Evolutionary conservation across 305 asterid genomes (phyloP), one percentile per base, ranked within the genome.

Genomic region (Rubia tinctorum): DNA sequence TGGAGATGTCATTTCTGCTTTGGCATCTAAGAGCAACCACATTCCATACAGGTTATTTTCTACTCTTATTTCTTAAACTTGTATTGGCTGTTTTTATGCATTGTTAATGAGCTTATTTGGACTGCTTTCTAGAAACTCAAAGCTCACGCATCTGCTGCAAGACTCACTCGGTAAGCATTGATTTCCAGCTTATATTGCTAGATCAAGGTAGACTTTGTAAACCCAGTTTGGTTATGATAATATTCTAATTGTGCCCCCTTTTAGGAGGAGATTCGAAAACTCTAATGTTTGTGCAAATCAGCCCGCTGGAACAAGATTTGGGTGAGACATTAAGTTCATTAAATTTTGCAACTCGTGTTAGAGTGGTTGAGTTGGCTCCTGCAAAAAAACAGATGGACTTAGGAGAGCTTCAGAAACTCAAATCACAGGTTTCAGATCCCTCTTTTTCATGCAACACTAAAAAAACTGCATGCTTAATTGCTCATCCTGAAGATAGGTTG

Each of bases 21-120:
- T 95, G 66, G 99, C 99, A 70, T 90, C 88, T 80, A 95, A 90
- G 87, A 95, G 97, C 87, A 84, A 88, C 87, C 99, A 95, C 83
- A 86, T 95, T 62, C 98, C 99, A 25, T 95, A 95, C 89, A 89
- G 98, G 97, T 68, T 27, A 39, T 73, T 58, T 20, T 64, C 23
- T 12, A 2, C 43, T 62, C 67, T 62, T 62, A 40, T 61, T 61
- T 14, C 67, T n/a, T 62, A 62, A 27, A 62, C 18, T 62, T 27
- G 17, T 34, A 62, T 34, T 62, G 67, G 62, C 27, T 56, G 6
- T 18, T 44, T 56, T 34, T 59, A 25, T 25, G 71, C 66, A 75
- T 15, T 77, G 7, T 9, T 62, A 30, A 62, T 25, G 18, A 62
- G 67, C 67, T 30, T 12, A 13, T 62, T 34, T 34, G 43, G 8